phyloP scores from a whole-genome alignment of 805 yeast genomes.

The Yamadazyma laniorum region DNA sequence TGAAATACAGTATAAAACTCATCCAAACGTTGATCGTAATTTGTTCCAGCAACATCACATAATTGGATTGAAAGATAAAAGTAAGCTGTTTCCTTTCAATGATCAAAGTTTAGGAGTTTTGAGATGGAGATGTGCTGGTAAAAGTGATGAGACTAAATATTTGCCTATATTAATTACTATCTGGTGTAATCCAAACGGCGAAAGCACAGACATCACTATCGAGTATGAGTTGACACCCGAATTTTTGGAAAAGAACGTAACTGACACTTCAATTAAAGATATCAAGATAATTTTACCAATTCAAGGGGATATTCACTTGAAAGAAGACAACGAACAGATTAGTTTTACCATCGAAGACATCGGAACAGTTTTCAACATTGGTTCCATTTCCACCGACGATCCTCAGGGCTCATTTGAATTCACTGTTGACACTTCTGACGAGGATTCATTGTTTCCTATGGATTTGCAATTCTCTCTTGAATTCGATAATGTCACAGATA shows the following conservation, averaged over 20 bases:
- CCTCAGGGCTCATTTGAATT: conserved; percentile 75
- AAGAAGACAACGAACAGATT: conserved; percentile 43
- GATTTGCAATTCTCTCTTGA: conserved; percentile 59
- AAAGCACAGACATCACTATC: conserved; percentile 66
- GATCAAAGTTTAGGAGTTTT: conserved; percentile 88
- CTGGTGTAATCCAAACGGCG: conserved; percentile 72
- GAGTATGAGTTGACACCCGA: conserved; percentile 74
- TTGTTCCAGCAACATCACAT: conserved; percentile 55
- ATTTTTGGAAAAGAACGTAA: conserved; percentile 20
- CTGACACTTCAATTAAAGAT: conserved; percentile 38
- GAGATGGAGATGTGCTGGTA: conserved; percentile 83
- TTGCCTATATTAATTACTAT: conserved; percentile 75
- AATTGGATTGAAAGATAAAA: conserved; percentile 73
- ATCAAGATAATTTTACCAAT: conserved; percentile 64
- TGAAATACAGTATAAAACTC: conserved; percentile 79
- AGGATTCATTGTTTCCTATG: conserved; percentile 88
- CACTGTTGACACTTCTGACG: conserved; percentile 67
- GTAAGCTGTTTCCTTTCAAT: conserved; percentile 85
- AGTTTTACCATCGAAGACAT: conserved; percentile 60
- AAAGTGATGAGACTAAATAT: conserved; percentile 52
- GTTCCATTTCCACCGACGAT: conserved; percentile 49
- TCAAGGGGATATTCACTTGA: conserved; percentile 54
- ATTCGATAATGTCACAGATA: conserved; percentile 41
- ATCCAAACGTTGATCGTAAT: conserved; percentile 89
- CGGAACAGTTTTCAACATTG: conserved; percentile 68